Conservation (phyloP, 768 basidiomycete genomes). For the Lentinula raphanica region DNA sequence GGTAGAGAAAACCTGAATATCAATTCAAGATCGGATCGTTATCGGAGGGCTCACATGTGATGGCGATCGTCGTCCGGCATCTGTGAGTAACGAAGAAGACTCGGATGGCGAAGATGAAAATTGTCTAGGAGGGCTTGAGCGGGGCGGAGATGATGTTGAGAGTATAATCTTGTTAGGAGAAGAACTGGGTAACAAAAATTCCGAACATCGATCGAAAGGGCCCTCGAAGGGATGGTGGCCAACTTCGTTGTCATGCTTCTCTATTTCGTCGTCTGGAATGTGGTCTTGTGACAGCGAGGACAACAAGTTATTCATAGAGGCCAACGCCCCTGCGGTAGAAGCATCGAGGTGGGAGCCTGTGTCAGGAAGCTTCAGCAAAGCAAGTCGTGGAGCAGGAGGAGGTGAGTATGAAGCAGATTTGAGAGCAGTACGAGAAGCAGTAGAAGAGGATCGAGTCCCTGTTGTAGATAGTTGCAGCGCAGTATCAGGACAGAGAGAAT, state of each 20-base stretch:
- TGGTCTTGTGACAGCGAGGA: background rate
- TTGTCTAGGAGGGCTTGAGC: constrained; percentile 42
- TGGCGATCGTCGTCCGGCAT: background rate
- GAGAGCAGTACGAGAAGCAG: background rate
- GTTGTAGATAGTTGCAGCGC: no score
- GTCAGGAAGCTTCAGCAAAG: background rate
- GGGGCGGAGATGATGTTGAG: constrained; percentile 22
- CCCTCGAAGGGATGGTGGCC: background rate
- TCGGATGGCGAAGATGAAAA: constrained; percentile 39
- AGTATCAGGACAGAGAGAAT: no score
- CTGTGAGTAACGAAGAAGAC: constrained; percentile 25
- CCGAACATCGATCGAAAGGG: background rate
- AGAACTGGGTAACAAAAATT: background rate
- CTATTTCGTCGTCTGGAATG: background rate
- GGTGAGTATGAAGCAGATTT: background rate
- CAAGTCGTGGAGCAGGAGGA: background rate
- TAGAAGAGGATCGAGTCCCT: background rate
- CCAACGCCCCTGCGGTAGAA: background rate
- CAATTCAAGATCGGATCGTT: background rate
- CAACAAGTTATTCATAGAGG: constrained; percentile 1
- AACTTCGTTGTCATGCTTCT: background rate
- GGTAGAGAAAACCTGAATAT: background rate
- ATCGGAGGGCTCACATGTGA: background rate
- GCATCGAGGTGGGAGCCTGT: background rate
- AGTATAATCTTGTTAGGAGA: background rate